A percentile compares a stretch with the other conserved stretches of the same genome.
phyloP scores from a whole-genome alignment of 306 rosid genomes.

The Vicia villosa region DNA sequence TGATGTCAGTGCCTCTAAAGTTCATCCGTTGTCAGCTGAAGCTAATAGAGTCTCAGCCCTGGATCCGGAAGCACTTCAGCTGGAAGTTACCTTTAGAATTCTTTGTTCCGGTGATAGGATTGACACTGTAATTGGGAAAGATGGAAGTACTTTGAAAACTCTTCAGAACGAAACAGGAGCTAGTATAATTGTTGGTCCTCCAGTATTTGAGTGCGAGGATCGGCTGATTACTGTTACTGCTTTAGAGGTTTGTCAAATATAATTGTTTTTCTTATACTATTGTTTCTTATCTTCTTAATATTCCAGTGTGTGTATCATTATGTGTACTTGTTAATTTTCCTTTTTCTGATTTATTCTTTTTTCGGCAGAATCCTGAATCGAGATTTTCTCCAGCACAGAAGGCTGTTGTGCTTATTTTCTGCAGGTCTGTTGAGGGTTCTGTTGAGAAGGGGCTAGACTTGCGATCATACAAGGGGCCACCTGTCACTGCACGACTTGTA shows the following conservation, averaged over 20 bases:
- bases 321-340: constrained; percentile 1
- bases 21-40: constrained; percentile 54
- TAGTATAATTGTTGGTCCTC: constrained; percentile 60
- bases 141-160: constrained; percentile 68
- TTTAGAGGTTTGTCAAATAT: constrained; percentile 66
- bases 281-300: constrained; percentile 15
- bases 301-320: constrained; percentile 14
- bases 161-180: constrained; percentile 89
- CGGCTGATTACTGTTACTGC: constrained; percentile 71
- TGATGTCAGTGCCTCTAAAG: constrained; percentile 49
- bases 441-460: constrained; percentile 58
- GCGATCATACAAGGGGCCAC: constrained; percentile 57
- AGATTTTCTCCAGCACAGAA: constrained; percentile 82
- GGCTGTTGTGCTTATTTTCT: constrained; percentile 80
- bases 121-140: constrained; percentile 89
- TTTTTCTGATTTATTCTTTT: constrained; percentile 34
- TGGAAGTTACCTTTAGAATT: constrained; percentile 69
- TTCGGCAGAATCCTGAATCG: constrained; percentile 69
- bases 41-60: constrained; percentile 48
- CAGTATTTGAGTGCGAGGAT: constrained; percentile 71
- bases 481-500: constrained; percentile 64
- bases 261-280: constrained; percentile 24
- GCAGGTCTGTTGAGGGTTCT: constrained; percentile 64
- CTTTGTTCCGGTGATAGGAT: constrained; percentile 69
- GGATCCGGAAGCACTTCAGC: constrained; percentile 44